Conservation (phyloP, 805 yeast species). For the Candida orba region DNA sequence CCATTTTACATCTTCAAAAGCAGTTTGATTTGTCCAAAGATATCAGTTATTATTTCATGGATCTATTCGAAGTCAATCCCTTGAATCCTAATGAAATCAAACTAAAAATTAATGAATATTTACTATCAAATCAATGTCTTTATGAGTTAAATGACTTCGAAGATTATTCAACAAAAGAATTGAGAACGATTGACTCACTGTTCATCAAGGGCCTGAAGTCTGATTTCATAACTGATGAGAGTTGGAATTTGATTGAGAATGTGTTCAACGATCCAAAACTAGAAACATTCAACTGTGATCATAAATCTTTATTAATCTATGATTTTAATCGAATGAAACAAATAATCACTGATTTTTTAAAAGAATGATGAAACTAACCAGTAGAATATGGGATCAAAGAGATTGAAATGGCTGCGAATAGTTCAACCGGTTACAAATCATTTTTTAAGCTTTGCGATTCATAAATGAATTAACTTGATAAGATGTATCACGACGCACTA, state of each 20-base stretch:
- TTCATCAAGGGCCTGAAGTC: slow-evolving; percentile 40
- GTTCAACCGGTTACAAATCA: too few relatives aligned
- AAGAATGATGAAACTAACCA: not conserved
- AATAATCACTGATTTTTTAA: not conserved
- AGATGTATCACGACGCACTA: too few relatives aligned
- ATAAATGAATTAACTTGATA: too few relatives aligned
- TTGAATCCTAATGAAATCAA: slow-evolving; percentile 4
- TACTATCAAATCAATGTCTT: slow-evolving; percentile 10
- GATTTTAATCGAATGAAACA: slow-evolving; percentile 2
- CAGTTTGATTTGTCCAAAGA: slow-evolving; percentile 8
- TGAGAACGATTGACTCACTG: slow-evolving; percentile 19
- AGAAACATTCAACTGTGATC: slow-evolving; percentile 3
- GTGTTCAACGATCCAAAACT: not conserved
- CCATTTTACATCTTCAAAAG: not conserved
- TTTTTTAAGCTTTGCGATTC: too few relatives aligned
- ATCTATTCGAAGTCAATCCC: slow-evolving; percentile 11
- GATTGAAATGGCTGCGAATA: too few relatives aligned
- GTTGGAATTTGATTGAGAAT: slow-evolving; percentile 7
- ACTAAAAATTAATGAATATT: slow-evolving; percentile 22
- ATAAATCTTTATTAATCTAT: slow-evolving; percentile 1
- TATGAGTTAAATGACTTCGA: slow-evolving; percentile 26
- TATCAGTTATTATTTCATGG: slow-evolving; percentile 13
- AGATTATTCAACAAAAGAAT: not conserved
- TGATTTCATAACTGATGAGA: slow-evolving; percentile 31
- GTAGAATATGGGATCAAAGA: too few relatives aligned